Evolutionary conservation across 2,329 filamentous ascomycete genomes (phyloP), one percentile per base, ranked within the genome.

Genomic region (Acrocalymma vagum): DNA sequence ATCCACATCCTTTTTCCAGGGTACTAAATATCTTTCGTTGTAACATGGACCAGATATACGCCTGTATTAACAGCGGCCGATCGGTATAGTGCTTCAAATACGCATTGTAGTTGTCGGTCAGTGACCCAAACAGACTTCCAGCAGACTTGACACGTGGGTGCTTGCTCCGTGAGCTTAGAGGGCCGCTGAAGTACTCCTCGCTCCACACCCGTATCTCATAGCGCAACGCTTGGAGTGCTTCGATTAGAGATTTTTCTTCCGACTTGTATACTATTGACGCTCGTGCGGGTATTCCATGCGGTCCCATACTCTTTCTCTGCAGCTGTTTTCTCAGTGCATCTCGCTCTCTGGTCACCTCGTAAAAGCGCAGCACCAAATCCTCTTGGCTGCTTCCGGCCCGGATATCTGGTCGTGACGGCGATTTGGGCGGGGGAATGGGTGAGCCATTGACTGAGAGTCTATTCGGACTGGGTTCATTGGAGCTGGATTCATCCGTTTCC

Each of bases 1-100:
- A 70, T 21, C 66, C 66, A 37, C 62, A 63, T 14, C 65, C 66
- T 26, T 64, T 66, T 23, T 59, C 42, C 35, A 64, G 58, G 17
- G 58, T 67, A 51, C 55, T 67, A 51, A 70, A 70, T 26, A 70
- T 62, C 27, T 63, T 63, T n/a, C 62, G 55, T 23, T 69, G 66
- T n/a, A 70, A 40, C 27, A 51, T 61, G 25, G 54, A 63, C 66
- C 66, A 70, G 2, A 70, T 33, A 34, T 62, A 69, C 4, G 63
- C 58, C 44, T 70, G 66, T n/a, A 70, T 60, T 13, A 70, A 46
- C 10, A 67, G 54, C 9, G 66, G 66, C 4, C 66, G 55, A 20
- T 70, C 64, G 3, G 49, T 49, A 2, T 49, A 41, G 31, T 67
- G 51, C 35, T 64, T 64, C 16, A 70, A 56, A 42, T 70, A 70